These are phyloP conservation scores for Diaporthe helianthi DNA, from an alignment of 2,329 filamentous ascomycete species.

Conservation along the genomic window DNA sequence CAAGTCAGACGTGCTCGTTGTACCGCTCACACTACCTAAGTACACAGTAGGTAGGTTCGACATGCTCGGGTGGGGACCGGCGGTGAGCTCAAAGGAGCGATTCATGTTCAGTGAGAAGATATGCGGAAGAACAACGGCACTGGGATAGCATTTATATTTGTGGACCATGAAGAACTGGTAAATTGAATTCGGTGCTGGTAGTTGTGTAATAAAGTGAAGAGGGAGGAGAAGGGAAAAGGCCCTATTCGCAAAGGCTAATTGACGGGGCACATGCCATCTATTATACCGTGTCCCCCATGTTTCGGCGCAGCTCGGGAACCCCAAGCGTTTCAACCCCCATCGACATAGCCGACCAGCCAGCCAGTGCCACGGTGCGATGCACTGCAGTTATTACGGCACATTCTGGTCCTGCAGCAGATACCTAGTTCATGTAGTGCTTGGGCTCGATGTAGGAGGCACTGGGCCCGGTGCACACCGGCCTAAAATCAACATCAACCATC, in stretches of 20 bases:
- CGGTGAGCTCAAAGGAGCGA: slow-evolving; percentile 13
- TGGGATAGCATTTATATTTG: not conserved
- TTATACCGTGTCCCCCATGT: slow-evolving; percentile 14
- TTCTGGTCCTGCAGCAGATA: not conserved
- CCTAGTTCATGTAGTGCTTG: not conserved
- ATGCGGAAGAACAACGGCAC: not conserved
- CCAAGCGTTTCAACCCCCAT: slow-evolving; percentile 21
- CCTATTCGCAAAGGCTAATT: not conserved
- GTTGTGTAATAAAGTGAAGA: not conserved
- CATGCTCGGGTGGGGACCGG: not conserved
- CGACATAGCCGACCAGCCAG: slow-evolving; percentile 10
- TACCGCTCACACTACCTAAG: not conserved
- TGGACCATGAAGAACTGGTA: not conserved
- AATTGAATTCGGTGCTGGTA: not conserved
- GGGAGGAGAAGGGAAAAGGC: not conserved
- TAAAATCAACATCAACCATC: not conserved
- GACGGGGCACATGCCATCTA: slow-evolving; percentile 5
- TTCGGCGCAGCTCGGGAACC: slow-evolving; percentile 15
- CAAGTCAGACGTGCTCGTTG: slow-evolving; percentile 6
- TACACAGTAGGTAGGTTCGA: too few relatives aligned
- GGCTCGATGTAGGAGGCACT: not conserved
- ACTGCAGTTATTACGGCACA: not conserved
- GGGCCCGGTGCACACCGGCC: not conserved
- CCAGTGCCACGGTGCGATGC: slow-evolving; percentile 8
- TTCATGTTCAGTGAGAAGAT: not conserved